These are phyloP conservation scores for Vitellaria paradoxa DNA, from an alignment of 179 eudicot species.

Conservation along the genomic window DNA sequence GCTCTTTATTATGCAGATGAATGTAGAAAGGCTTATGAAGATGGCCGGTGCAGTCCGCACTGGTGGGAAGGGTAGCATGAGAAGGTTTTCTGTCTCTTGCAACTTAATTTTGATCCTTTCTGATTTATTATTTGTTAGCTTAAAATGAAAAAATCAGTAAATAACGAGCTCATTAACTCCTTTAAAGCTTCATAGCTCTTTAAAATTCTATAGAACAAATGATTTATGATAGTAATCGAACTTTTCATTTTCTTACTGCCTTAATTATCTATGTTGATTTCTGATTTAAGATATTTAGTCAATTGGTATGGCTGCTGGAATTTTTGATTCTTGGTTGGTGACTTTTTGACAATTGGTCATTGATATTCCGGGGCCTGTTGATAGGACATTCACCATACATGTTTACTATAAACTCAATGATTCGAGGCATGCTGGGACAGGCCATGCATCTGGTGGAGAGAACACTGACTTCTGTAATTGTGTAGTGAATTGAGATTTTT, in stretches of 20 bases:
- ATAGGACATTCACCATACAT: not conserved
- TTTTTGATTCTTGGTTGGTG: too few relatives aligned
- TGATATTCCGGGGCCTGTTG: not conserved
- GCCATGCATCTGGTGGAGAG: not conserved
- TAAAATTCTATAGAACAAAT: not conserved
- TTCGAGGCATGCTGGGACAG: not conserved
- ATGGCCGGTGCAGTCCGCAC: conserved; percentile 87
- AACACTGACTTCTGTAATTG: not conserved
- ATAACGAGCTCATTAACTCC: too few relatives aligned
- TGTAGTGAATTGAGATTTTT: not conserved
- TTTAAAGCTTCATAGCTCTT: not conserved
- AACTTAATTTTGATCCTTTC: not conserved
- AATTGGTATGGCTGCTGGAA: not conserved
- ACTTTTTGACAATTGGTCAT: not conserved
- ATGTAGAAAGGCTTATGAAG: conserved; percentile 78
- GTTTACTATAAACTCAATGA: not conserved
- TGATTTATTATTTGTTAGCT: not conserved
- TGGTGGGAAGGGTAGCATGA: conserved; percentile 83
- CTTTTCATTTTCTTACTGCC: not conserved
- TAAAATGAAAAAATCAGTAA: too few relatives aligned
- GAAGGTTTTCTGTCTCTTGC: conserved; percentile 37
- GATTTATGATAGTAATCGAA: not conserved
- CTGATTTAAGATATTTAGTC: not conserved
- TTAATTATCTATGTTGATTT: not conserved
- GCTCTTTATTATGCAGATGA: conserved; percentile 43